A percentile compares a stretch with the other conserved stretches of the same genome.
phyloP scores from a whole-genome alignment of 352 stramenopile genomes.

The Globisporangium megalacanthum region DNA sequence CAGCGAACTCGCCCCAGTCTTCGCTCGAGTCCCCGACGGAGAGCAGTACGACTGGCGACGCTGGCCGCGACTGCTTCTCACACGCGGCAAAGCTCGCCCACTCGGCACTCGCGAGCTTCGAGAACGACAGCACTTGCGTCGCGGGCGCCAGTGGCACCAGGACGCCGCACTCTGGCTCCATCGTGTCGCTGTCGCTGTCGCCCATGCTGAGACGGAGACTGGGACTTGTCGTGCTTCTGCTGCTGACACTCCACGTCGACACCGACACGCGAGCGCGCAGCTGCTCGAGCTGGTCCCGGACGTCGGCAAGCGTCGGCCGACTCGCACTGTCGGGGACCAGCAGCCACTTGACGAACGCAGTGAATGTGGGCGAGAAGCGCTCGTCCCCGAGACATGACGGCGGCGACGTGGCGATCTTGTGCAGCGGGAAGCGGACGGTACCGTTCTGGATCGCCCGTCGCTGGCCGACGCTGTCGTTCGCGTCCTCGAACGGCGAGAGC shows the following conservation, averaged over 20 bases:
- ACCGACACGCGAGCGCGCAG: neutral
- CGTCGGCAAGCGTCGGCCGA: slow-evolving; percentile 52
- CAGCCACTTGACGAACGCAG: slow-evolving; percentile 66
- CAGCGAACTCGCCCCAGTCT: slow-evolving; percentile 13
- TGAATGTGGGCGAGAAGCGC: slow-evolving; percentile 54
- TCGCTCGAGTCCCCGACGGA: slow-evolving; percentile 6
- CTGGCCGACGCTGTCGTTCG: slow-evolving; percentile 34
- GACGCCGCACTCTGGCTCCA: neutral
- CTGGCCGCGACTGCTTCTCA: slow-evolving; percentile 8
- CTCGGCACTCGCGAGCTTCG: slow-evolving; percentile 14
- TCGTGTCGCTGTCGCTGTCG: neutral
- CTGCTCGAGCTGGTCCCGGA: slow-evolving; percentile 27
- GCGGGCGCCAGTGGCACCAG: neutral
- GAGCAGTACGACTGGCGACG: slow-evolving; percentile 7
- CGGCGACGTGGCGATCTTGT: slow-evolving; percentile 3
- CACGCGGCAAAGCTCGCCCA: slow-evolving; percentile 30
- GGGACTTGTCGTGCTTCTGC: neutral
- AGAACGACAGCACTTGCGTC: slow-evolving; percentile 15
- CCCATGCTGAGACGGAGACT: neutral
- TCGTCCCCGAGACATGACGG: neutral
- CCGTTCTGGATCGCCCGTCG: slow-evolving; percentile 62
- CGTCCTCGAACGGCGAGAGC: slow-evolving; percentile 86
- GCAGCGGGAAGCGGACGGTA: slow-evolving; percentile 48
- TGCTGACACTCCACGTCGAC: neutral
- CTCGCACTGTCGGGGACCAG: slow-evolving; percentile 50